Evolutionary conservation across 1,284 basidiomycete species (phyloP), one percentile per base, ranked within the genome.

Genomic region (Rhodotorula sp.): DNA sequence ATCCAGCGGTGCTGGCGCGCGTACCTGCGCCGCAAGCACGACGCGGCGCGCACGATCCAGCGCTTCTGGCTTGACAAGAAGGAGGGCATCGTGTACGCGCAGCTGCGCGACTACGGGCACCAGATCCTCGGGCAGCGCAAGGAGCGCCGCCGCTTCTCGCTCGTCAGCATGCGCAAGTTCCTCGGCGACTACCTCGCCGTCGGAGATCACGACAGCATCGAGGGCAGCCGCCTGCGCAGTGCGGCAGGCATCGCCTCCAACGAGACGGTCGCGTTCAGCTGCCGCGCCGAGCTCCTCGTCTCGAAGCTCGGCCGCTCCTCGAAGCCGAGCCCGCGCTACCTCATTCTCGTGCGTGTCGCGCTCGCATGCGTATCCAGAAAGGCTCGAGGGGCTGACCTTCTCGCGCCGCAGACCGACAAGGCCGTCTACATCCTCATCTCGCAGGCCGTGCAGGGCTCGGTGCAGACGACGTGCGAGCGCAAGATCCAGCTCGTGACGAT

Each of bases 11-110:
- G 94, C 8, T 99, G 90, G 88, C 87, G 96, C 72, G 96, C 97
- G 80, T 97, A 96, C 81, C 87, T 96, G 85, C 88, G 96, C 27
- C 93, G 97, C 84, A 93, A 93, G 83, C 87, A 95, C 77, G 97
- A 98, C 80, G 96, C 93, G 77, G 97, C 97, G 14, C 88, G 87
- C 58, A 90, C 94, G 73, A 99, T 99, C 72, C 97, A 99, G 82
- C 85, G 95, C 62, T 97, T 97, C 87, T 99, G 96, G 96, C 93
- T 91, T 84, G 93, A 93, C 81, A 97, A 98, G 85, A 97, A 97
- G 82, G 94, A 98, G 80, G 87, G 87, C 27, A 86, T 98, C 64
- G 91, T 88, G 41, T 97, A 94, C 81, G 89, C 91, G 19, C 89
- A 95, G 80, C 85, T 92, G 72, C 87, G 97, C 49, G 95, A 98